A percentile compares a stretch with the other conserved stretches of the same genome.
These are phyloP conservation scores for Epicoccum sorghinum DNA, from an alignment of 2,329 filamentous ascomycete genomes.

Conservation along the genomic window DNA sequence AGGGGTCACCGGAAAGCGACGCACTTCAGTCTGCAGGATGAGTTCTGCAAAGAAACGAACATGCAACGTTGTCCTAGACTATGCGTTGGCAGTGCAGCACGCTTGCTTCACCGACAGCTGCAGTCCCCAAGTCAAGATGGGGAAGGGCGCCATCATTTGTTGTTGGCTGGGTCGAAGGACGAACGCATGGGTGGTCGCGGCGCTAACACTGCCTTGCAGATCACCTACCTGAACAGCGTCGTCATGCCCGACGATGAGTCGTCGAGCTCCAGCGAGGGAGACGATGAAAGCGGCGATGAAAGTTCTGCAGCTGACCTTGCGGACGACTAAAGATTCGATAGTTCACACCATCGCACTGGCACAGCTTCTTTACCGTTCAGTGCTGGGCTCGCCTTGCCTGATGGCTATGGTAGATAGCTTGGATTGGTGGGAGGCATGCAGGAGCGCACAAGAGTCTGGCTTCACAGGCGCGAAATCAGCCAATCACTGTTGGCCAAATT, in stretches of 20 bases:
- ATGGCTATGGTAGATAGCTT: background rate
- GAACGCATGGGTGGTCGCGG: conserved; percentile 18
- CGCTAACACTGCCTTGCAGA: conserved; percentile 46
- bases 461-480: conserved; percentile 26
- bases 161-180: conserved; percentile 17
- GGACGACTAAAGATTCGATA: conserved; percentile 8
- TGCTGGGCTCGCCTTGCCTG: conserved; percentile 5
- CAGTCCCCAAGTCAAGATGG: conserved; percentile 19
- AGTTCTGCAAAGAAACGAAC: conserved; percentile 22
- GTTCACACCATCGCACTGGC: background rate
- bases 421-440: conserved; percentile 28
- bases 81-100: conserved; percentile 45
- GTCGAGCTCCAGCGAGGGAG: conserved; percentile 39
- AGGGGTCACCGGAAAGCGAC: conserved; percentile 7
- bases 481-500: conserved; percentile 32
- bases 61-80: conserved; percentile 22
- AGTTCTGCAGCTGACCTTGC: conserved; percentile 18
- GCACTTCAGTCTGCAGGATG: background rate
- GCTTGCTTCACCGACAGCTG: conserved; percentile 30
- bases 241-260: conserved; percentile 55
- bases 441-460: conserved; percentile 19
- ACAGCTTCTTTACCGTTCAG: background rate
- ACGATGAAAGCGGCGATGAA: conserved; percentile 24
- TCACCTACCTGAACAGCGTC: conserved; percentile 57
- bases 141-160: conserved; percentile 12